phyloP scores from a whole-genome alignment of 306 rosid genomes.

The Cicer pinnatifidum region DNA sequence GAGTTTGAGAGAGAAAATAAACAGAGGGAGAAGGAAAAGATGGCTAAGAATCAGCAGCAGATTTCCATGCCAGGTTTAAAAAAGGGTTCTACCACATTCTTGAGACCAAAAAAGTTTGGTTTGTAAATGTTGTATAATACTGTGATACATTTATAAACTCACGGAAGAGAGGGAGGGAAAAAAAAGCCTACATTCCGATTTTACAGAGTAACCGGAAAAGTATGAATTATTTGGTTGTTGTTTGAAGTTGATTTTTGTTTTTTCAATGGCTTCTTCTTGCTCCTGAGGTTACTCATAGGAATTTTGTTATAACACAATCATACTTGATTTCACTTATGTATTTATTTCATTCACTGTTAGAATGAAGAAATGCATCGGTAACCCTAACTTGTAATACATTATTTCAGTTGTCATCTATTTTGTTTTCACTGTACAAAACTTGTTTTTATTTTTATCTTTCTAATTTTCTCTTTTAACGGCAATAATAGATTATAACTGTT shows the following conservation, averaged over 20 bases:
- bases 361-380: neutral
- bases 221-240: neutral
- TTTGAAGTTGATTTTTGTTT: neutral
- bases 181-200: conserved; percentile 23
- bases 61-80: conserved; percentile 75
- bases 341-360: neutral
- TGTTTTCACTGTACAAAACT: neutral
- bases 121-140: conserved; percentile 51
- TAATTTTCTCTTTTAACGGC: neutral
- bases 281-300: neutral
- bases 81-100: conserved; percentile 81
- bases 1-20: conserved; percentile 64
- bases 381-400: neutral
- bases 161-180: neutral
- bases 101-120: conserved; percentile 84
- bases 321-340: conserved; percentile 1
- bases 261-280: neutral
- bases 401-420: neutral
- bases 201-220: neutral
- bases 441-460: neutral
- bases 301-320: neutral
- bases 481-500: too few relatives aligned
- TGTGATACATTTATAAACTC: conserved; percentile 6
- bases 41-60: conserved; percentile 75
- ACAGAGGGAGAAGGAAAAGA: conserved; percentile 63